These are phyloP conservation scores for Excoecaria cochinchinensis DNA, from an alignment of 345 rosid genomes.

Conservation along the genomic window DNA sequence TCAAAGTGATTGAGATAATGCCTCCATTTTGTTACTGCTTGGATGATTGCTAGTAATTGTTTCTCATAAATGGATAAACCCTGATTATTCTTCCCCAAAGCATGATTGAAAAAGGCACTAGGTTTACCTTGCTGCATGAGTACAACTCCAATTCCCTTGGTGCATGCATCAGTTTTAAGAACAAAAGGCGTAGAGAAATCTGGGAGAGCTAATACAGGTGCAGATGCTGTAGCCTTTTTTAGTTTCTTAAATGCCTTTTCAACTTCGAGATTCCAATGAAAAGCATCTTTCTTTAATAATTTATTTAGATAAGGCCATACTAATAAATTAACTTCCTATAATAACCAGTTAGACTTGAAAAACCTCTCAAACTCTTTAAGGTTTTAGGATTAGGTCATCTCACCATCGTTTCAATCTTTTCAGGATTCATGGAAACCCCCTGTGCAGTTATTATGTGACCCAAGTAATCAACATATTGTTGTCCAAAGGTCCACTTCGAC, in stretches of 20 bases:
- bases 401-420: not conserved
- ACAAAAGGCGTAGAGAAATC: not conserved
- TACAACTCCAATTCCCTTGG: not conserved
- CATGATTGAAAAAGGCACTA: not conserved
- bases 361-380: not conserved
- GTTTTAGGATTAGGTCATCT: not conserved
- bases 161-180: not conserved
- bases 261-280: not conserved
- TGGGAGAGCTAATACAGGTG: not conserved
- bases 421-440: not conserved
- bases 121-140: not conserved
- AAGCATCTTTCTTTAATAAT: not conserved
- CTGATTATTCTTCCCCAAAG: too few species aligned
- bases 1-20: not conserved
- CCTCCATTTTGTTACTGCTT: not conserved
- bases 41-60: not conserved
- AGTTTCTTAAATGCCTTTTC: not conserved
- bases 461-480: not conserved
- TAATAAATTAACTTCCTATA: not conserved
- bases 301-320: not conserved
- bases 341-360: not conserved
- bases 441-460: too few species aligned
- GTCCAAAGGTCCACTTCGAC: not conserved
- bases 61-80: not conserved
- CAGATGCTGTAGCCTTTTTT: not conserved